Base-by-base conservation (phyloP, 139 green algal species). In the Coelastrella sp. region DNA sequence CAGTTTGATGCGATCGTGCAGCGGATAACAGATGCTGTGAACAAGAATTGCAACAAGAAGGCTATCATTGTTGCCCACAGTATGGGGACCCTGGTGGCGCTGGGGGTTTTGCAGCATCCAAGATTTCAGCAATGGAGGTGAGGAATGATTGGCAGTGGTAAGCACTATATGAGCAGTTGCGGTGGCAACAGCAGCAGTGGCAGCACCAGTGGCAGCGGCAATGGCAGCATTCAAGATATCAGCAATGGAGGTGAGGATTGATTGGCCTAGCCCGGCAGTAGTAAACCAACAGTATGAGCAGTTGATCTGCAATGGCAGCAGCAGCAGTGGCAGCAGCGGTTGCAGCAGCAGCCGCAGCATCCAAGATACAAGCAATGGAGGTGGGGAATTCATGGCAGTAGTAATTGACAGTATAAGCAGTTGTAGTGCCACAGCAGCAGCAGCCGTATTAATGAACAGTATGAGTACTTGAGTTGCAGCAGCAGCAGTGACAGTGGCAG, bases 21-120 rank as follows among this genome's bases (percentile, higher is more conserved):
- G 8, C 60, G 83, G 20, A 57, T 88, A 19, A 68, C 5, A 5
- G 16, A 23, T 11, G 83, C 66, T 17, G 83, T 88, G 4, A 2
- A 32, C 8, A 23, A 16, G n/a, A 86, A 86, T 73, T 88, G 83
- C 17, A 59, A 57, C 11, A 80, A 88, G 68, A 68, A 80, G 54
- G 83, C 83, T 22, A 66, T 88, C 0, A 66, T 88, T 5, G 23
- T 88, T 13, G 83, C 58, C 3, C 83, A 88, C 19, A 88, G 83
- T 17, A 88, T 88, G 83, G 83, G 83, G 4, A 81, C 68, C 3
- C 68, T 88, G 56, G 83, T 88, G 54, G 66, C 83, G 4, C 20
- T 88, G 68, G 83, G 83, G 7, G 14, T 88, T n/a, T 68, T 88
- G 68, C 83, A 80, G 20, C 77, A n/a, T 61, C 66, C 83, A 22